These are phyloP conservation scores for Carpinus viminea DNA, from an alignment of 306 rosid species.

Conservation along the genomic window DNA sequence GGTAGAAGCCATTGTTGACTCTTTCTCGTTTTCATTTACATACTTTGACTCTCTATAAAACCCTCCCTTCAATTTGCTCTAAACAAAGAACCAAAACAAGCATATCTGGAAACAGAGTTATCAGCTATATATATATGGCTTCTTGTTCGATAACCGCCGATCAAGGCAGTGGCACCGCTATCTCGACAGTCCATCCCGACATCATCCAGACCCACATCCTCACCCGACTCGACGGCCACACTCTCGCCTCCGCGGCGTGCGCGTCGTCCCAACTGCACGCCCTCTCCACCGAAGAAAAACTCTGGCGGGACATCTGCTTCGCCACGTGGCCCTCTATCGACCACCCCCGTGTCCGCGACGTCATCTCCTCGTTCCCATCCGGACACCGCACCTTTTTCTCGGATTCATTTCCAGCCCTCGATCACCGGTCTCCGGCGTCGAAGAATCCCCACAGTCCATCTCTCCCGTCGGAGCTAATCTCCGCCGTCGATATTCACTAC, in stretches of 20 bases:
- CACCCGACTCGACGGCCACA: slow-evolving; percentile 65
- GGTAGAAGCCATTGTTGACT: no score
- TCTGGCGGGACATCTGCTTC: slow-evolving; percentile 61
- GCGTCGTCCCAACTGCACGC: slow-evolving; percentile 47
- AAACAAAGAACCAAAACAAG: no score
- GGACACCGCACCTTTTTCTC: slow-evolving; percentile 73
- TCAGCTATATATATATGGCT: slow-evolving; percentile 1
- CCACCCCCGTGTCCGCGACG: slow-evolving; percentile 25
- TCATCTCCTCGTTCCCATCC: slow-evolving; percentile 54
- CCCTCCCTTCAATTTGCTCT: no score
- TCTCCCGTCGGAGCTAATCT: slow-evolving; percentile 40
- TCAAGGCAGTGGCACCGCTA: slow-evolving; percentile 15
- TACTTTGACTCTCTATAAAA: no score
- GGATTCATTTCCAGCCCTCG: slow-evolving; percentile 59
- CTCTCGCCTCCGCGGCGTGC: slow-evolving; percentile 57
- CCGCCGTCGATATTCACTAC: slow-evolving; percentile 74
- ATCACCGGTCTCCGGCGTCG: slow-evolving; percentile 1
- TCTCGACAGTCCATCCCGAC: slow-evolving; percentile 59
- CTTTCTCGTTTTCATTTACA: no score
- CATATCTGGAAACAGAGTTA: no score
- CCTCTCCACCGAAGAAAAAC: slow-evolving; percentile 54
- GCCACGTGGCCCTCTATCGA: slow-evolving; percentile 73
- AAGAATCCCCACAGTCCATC: neutral
- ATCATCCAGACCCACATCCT: slow-evolving; percentile 71
- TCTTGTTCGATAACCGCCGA: slow-evolving; percentile 12